Conservation (phyloP, 257 asterid genomes). For the Scutellaria barbata region DNA sequence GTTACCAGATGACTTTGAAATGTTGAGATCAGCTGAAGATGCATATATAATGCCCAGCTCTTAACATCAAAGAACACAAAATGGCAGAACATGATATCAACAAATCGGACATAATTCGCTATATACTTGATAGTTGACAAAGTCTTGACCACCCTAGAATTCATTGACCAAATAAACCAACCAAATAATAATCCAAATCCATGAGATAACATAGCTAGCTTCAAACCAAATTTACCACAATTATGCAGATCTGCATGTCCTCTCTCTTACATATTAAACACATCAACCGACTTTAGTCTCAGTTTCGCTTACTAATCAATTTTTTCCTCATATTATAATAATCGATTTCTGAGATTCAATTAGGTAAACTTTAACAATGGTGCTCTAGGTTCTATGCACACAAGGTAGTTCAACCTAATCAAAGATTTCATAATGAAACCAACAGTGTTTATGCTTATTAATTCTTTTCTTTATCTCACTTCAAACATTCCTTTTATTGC, state of each 20-base stretch:
- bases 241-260: not conserved
- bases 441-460: not conserved
- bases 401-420: not conserved
- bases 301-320: constrained; percentile 11
- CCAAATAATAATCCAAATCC: not conserved
- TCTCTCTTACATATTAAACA: not conserved
- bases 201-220: not conserved
- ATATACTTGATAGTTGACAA: not conserved
- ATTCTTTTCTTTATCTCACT: not conserved
- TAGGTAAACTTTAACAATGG: constrained; percentile 11
- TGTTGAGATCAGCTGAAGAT: not conserved
- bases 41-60: not conserved
- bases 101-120: not conserved
- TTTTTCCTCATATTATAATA: not conserved
- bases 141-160: constrained; percentile 8
- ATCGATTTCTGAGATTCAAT: not conserved
- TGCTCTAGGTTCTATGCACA: not conserved
- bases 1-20: not conserved
- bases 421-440: constrained; percentile 4
- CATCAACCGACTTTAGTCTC: not conserved
- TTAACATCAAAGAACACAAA: not conserved
- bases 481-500: constrained; percentile 11
- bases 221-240: not conserved
- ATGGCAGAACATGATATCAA: not conserved
- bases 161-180: not conserved